These are phyloP conservation scores for Herpotrichia juniperi DNA, from an alignment of 2,329 filamentous ascomycete species.

Conservation along the genomic window DNA sequence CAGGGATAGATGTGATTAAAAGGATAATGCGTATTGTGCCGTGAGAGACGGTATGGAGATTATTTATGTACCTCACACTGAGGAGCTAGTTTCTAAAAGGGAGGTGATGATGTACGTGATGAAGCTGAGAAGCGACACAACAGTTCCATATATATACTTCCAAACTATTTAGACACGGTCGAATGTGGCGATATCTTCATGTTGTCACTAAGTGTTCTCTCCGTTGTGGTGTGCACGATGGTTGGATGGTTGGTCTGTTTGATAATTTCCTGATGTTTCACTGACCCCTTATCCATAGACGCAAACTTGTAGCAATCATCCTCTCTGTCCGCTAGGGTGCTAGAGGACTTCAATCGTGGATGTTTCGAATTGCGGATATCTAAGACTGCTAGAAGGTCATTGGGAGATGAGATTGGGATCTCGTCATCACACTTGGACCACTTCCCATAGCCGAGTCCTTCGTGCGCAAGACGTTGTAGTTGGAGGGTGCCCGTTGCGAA, in stretches of 20 bases:
- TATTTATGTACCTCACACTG: too few relatives aligned
- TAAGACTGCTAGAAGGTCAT: background rate
- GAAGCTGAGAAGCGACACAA: too few relatives aligned
- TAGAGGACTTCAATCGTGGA: slow-evolving; percentile 1
- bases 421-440: slow-evolving; percentile 5
- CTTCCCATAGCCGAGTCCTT: background rate
- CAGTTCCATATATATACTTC: too few relatives aligned
- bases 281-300: background rate
- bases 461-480: slow-evolving; percentile 15
- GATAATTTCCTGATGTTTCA: background rate
- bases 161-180: too few relatives aligned
- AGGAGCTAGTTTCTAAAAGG: too few relatives aligned
- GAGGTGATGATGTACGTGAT: too few relatives aligned
- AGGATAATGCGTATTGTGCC: too few relatives aligned
- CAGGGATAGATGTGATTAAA: too few relatives aligned
- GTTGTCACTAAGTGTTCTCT: too few relatives aligned
- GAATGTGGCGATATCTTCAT: too few relatives aligned
- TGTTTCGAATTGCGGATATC: slow-evolving; percentile 24
- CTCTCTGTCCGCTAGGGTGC: background rate
- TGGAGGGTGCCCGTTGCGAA: slow-evolving; percentile 6
- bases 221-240: background rate
- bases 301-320: background rate
- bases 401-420: slow-evolving; percentile 4
- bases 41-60: too few relatives aligned
- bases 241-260: background rate